phyloP scores from a whole-genome alignment of 1,284 basidiomycete species.

The Earliella scabrosa region DNA sequence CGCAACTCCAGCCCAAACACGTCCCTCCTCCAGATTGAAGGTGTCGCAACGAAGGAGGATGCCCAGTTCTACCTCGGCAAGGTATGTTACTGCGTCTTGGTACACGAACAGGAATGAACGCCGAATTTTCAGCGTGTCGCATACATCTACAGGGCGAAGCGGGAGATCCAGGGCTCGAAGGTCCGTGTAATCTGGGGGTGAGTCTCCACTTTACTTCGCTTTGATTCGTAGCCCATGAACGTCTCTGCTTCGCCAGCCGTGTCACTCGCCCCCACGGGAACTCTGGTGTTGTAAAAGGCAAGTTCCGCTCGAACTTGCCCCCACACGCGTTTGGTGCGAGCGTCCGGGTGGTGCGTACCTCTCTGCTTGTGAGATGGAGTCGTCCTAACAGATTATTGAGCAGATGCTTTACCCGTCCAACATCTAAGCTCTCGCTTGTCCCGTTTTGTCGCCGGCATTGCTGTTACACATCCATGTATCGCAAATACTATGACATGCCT shows the following conservation, averaged over 20 bases:
- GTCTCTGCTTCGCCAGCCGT: slow-evolving; percentile 53
- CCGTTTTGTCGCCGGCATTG: slow-evolving; percentile 37
- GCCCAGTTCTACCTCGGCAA: slow-evolving; percentile 99
- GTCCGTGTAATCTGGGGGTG: slow-evolving; percentile 98
- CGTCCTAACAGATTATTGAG: not conserved
- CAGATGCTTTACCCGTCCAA: slow-evolving; percentile 61
- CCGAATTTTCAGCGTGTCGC: slow-evolving; percentile 78
- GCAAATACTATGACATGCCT: slow-evolving; percentile 52
- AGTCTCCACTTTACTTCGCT: slow-evolving; percentile 30
- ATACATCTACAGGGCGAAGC: slow-evolving; percentile 97
- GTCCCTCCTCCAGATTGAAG: slow-evolving; percentile 96
- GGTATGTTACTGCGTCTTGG: slow-evolving; percentile 53
- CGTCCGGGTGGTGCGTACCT: slow-evolving; percentile 84
- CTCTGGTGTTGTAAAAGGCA: slow-evolving; percentile 96
- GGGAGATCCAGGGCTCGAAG: slow-evolving; percentile 90
- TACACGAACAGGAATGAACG: not conserved
- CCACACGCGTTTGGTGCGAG: slow-evolving; percentile 94
- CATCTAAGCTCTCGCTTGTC: slow-evolving; percentile 41
- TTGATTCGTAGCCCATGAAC: not conserved
- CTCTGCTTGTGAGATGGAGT: not conserved
- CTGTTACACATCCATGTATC: slow-evolving; percentile 43
- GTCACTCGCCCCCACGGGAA: slow-evolving; percentile 93
- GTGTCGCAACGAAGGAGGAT: slow-evolving; percentile 92
- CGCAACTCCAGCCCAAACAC: slow-evolving; percentile 96
- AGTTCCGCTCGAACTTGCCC: slow-evolving; percentile 97